Evolutionary conservation across 352 stramenopile species (phyloP), one percentile per base, ranked within the genome.

Genomic region (Phytophthora sojae): DNA sequence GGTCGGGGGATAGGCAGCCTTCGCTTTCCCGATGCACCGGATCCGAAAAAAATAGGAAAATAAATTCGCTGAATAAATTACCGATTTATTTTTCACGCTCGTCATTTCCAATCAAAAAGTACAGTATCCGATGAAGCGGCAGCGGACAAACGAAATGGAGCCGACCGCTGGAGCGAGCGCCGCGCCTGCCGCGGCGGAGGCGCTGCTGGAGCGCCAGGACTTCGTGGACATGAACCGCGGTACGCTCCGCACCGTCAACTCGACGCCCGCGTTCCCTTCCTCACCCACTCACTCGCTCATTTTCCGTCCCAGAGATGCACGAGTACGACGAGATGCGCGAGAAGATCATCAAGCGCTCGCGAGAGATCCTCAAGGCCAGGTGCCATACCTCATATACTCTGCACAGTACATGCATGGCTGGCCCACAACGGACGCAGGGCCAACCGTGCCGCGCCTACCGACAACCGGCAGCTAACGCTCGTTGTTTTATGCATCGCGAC

Each of bases 281-380:
- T 30, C 15, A 19, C 30, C 67, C 1, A 8, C 14, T 23, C 7
- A n/a, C 15, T 45, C 12, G n/a, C 49, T 54, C 23, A 19, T 9
- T 12, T 47, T 12, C n/a, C 2, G 26, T 29, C 37, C 3, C 54
- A 92, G 89, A 92, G 55, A 97, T 98, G 85, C 92, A 98, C 63
- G 81, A 96, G 71, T 86, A 94, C 45, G 96, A 99, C 74, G 89
- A 97, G 32, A 89, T 95, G 59, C 83, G 96, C 15, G 96, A 99
- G 79, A 77, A 89, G 60, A 90, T 99, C 56, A 99, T 99, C 67
- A 98, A 98, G 82, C 89, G 88, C 29, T 98, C 91, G 37, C 82
- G 96, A 25, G 96, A 99, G 71, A 96, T 97, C 59, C 93, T 98
- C 73, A 99, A 99, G 79, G 79, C 80, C 60, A 97, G 85, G 88